phyloP scores from a whole-genome alignment of 805 yeast genomes.

The Saccharomycopsis sp. region DNA sequence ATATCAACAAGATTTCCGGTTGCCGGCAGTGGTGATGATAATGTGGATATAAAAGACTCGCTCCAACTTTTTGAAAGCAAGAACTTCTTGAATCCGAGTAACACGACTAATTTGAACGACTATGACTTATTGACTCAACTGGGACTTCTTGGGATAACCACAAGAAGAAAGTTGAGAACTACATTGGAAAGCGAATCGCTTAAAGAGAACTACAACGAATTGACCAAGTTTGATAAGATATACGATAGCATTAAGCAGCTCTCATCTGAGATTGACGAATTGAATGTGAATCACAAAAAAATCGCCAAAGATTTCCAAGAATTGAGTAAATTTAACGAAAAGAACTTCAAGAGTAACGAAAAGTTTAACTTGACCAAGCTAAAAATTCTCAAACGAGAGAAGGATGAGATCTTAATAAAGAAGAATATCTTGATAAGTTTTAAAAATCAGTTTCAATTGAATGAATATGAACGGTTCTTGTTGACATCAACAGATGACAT shows the following conservation, averaged over 20 bases:
- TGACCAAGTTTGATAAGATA: slow-evolving; percentile 40
- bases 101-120: slow-evolving; percentile 1
- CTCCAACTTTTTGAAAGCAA: slow-evolving; percentile 2
- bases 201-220: slow-evolving; percentile 45
- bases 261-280: slow-evolving; percentile 6
- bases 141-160: slow-evolving; percentile 47
- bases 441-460: slow-evolving; percentile 57
- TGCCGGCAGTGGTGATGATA: not conserved
- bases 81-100: slow-evolving; percentile 7
- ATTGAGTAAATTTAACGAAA: slow-evolving; percentile 21
- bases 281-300: slow-evolving; percentile 12
- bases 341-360: slow-evolving; percentile 20
- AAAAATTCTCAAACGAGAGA: slow-evolving; percentile 22
- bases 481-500: slow-evolving; percentile 16
- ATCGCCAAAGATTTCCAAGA: slow-evolving; percentile 12
- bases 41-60: not conserved
- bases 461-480: slow-evolving; percentile 51
- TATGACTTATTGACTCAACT: slow-evolving; percentile 21
- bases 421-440: slow-evolving; percentile 47
- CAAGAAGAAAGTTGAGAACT: slow-evolving; percentile 54
- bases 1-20: not conserved
- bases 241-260: slow-evolving; percentile 21
- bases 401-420: slow-evolving; percentile 32
- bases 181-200: slow-evolving; percentile 55
- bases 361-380: slow-evolving; percentile 18